Evolutionary conservation across 176 grass and related monocot species (phyloP), one percentile per base, ranked within the genome.

Genomic region (Miscanthus lutarioriparius): DNA sequence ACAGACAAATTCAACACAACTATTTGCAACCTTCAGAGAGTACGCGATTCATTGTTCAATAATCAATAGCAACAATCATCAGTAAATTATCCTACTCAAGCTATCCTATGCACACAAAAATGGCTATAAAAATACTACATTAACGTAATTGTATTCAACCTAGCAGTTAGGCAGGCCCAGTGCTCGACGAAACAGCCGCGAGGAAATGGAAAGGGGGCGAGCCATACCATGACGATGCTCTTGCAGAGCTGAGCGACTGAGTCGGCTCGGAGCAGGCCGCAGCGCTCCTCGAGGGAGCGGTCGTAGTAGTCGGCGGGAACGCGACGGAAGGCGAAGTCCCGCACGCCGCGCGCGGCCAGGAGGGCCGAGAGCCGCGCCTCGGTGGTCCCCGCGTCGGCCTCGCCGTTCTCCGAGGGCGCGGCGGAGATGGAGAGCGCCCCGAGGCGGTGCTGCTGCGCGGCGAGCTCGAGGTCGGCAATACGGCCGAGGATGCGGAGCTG

Each of bases 221-320:
- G 13, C n/a, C 71, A 72, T 90, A 98, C 96, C 91, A 98, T 83
- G 66, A 95, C 93, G 56, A 95, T 95, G 86, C 91, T 98, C 87
- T 98, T 95, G 91, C 96, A 98, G 32, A 98, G 93, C 79, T 98
- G 91, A 17, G 91, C 71, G 73, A 95, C 64, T 3, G 91, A 90
- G 27, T 90, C 47, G 22, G 93, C 89, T 1, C 58, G 65, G 75
- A 98, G 90, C n/a, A 98, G 77, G 6, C 84, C 72, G 30, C 89
- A 77, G 65, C 96, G 82, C 79, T 71, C 88, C 70, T 95, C 91
- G 17, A 98, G 80, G 71, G 83, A 5, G 13, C 83, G 86, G 38
- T 95, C 93, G 70, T 98, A 98, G 86, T 95, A 98, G 85, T 98
- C 96, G 10, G 68, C 16, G 16, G 93, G 83, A 7, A 94, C 93